Conservation (phyloP, 2,329 filamentous ascomycete genomes). For the Penicillium sumatraense region DNA sequence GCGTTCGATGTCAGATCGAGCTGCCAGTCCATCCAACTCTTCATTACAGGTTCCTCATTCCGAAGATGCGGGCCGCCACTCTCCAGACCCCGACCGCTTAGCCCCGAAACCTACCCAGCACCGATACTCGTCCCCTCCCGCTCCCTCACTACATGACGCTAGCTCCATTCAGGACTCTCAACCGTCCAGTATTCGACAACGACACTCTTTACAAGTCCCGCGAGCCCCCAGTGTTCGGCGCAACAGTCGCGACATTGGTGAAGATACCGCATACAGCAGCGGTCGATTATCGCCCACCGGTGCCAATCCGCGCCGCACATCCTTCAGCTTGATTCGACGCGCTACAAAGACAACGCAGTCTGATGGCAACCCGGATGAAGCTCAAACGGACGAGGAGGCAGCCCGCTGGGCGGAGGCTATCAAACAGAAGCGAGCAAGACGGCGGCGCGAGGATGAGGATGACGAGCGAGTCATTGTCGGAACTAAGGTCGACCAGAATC, state of each 20-base stretch:
- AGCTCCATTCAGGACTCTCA: slow-evolving; percentile 59
- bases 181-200: slow-evolving; percentile 70
- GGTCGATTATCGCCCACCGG: slow-evolving; percentile 81
- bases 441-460: slow-evolving; percentile 85
- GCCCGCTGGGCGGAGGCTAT: slow-evolving; percentile 91
- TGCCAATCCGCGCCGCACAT: slow-evolving; percentile 71
- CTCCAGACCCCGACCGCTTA: slow-evolving; percentile 37
- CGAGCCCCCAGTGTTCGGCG: slow-evolving; percentile 65
- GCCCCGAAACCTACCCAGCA: slow-evolving; percentile 32
- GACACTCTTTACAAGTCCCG: slow-evolving; percentile 88
- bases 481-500: slow-evolving; percentile 95
- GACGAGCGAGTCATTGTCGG: slow-evolving; percentile 89
- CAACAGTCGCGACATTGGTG: slow-evolving; percentile 69
- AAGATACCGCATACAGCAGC: slow-evolving; percentile 67
- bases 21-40: slow-evolving; percentile 33
- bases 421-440: slow-evolving; percentile 84
- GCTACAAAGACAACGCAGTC: slow-evolving; percentile 85
- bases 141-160: slow-evolving; percentile 62
- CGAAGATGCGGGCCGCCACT: slow-evolving; percentile 37
- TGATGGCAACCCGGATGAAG: slow-evolving; percentile 80
- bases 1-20: slow-evolving; percentile 31
- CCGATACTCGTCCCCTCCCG: slow-evolving; percentile 50
- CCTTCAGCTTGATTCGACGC: slow-evolving; percentile 79
- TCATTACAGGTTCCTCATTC: slow-evolving; percentile 40
- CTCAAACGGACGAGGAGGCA: slow-evolving; percentile 86